Percentiles rank a stretch among this genome's conserved stretches.
These are phyloP conservation scores for Oleoguttula mirabilis DNA, from an alignment of 495 filamentous ascomycete genomes.

Conservation along the genomic window DNA sequence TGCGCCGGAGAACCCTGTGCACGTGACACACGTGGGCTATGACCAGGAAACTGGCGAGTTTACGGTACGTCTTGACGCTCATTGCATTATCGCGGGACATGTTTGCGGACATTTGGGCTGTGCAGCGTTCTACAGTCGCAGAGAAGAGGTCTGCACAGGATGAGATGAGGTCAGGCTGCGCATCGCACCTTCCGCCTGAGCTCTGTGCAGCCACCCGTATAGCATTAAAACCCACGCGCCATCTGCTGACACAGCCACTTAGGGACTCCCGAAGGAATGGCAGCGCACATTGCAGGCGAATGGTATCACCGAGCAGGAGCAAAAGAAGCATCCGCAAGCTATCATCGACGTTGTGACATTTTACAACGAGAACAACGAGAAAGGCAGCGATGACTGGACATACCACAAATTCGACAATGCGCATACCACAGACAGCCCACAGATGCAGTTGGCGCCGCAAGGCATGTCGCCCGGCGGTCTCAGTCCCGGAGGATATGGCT, in stretches of 20 bases:
- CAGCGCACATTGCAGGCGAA: constrained; percentile 88
- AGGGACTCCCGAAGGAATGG: constrained; percentile 97
- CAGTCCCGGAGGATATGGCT: constrained; percentile 39
- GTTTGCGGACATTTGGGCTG: no score
- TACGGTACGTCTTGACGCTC: constrained; percentile 67
- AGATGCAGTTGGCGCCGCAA: constrained; percentile 36
- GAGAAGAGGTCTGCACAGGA: no score
- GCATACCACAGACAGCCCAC: constrained; percentile 23
- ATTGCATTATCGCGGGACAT: no score
- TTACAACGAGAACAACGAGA: constrained; percentile 84
- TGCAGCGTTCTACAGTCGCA: no score
- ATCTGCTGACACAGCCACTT: constrained; percentile 3
- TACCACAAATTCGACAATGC: constrained; percentile 95
- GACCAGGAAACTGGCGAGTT: constrained; percentile 95
- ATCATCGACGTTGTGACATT: constrained; percentile 91
- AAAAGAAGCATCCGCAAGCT: constrained; percentile 86
- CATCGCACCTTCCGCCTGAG: no score
- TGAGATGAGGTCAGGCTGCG: no score
- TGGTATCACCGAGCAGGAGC: constrained; percentile 91
- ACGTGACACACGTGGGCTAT: constrained; percentile 95
- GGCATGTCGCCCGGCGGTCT: constrained; percentile 19
- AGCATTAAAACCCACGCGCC: no score
- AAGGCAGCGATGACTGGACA: constrained; percentile 67
- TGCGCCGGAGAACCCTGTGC: constrained; percentile 89
- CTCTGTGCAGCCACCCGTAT: no score